Conservation (phyloP, 805 yeast genomes). For the Blastobotrys robertii region DNA sequence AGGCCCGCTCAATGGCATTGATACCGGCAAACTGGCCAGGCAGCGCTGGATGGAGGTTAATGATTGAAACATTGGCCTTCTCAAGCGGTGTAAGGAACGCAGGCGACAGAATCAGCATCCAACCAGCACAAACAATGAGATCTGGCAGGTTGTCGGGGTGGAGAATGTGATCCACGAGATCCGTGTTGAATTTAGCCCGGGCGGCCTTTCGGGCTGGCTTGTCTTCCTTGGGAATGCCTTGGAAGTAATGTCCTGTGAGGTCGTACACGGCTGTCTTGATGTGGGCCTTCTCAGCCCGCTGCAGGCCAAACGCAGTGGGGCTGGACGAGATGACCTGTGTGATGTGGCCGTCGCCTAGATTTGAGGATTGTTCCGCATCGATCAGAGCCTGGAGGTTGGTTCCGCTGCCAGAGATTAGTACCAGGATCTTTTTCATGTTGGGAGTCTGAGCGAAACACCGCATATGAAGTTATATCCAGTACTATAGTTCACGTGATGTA, state of each 20-base stretch:
- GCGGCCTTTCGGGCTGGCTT: conserved; percentile 47
- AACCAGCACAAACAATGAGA: conserved; percentile 93
- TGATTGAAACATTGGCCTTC: conserved; percentile 58
- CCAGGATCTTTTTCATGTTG: conserved; percentile 40
- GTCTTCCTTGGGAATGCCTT: conserved; percentile 63
- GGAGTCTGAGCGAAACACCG: too few relatives aligned
- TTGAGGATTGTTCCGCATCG: conserved; percentile 45
- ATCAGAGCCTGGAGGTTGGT: conserved; percentile 93
- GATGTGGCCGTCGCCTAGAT: conserved; percentile 38
- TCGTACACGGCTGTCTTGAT: conserved; percentile 68
- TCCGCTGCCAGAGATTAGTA: conserved; percentile 90
- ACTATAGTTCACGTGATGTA: too few relatives aligned
- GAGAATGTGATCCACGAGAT: conserved; percentile 61
- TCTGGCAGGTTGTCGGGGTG: conserved; percentile 53
- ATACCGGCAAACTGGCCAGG: conserved; percentile 98
- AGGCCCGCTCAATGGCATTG: conserved; percentile 92
- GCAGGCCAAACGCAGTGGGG: conserved; percentile 76
- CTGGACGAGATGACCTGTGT: conserved; percentile 79
- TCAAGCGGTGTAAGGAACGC: conserved; percentile 59
- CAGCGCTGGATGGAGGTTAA: conserved; percentile 92
- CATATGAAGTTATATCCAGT: too few relatives aligned
- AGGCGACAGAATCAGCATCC: conserved; percentile 89
- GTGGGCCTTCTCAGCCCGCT: conserved; percentile 58
- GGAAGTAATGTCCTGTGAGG: conserved; percentile 54
- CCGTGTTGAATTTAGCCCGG: conserved; percentile 64